phyloP scores from a whole-genome alignment of 495 filamentous ascomycete genomes.

The Penicillium silybi region DNA sequence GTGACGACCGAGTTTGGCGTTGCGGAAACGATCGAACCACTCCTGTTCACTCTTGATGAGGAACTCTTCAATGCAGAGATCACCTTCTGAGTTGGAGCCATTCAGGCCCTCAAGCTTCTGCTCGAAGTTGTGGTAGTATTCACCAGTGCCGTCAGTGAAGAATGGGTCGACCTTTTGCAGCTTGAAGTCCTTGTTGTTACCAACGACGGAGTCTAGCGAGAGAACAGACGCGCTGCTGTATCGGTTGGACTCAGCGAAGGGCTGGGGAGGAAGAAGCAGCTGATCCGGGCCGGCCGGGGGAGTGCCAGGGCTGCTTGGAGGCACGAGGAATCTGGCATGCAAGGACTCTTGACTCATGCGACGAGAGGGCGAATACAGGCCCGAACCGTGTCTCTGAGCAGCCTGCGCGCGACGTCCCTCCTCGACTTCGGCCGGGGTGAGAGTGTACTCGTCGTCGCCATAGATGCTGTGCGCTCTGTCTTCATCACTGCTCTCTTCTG shows the following conservation, averaged over 20 bases:
- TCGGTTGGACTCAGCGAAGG: constrained; percentile 31
- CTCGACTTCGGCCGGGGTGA: constrained; percentile 38
- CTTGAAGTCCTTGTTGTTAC: constrained; percentile 58
- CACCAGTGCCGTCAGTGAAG: constrained; percentile 63
- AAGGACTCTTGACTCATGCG: constrained; percentile 31
- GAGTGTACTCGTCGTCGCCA: constrained; percentile 44
- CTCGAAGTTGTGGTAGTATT: constrained; percentile 58
- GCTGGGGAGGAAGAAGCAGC: constrained; percentile 28
- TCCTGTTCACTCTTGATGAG: constrained; percentile 64
- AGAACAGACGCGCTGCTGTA: constrained; percentile 47
- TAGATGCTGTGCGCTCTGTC: constrained; percentile 36
- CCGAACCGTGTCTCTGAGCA: constrained; percentile 1
- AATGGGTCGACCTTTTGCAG: constrained; percentile 69
- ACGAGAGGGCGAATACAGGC: constrained; percentile 7
- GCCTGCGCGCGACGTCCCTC: constrained; percentile 32
- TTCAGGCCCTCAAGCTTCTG: constrained; percentile 54
- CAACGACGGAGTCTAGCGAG: constrained; percentile 53
- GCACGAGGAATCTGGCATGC: constrained; percentile 14
- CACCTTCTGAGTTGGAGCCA: constrained; percentile 51
- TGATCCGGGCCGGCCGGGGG: constrained; percentile 33
- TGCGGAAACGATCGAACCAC: constrained; percentile 60
- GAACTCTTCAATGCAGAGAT: constrained; percentile 65
- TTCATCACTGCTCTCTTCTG: constrained; percentile 23
- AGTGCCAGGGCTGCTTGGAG: constrained; percentile 23
- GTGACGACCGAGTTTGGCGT: constrained; percentile 50